Evolutionary conservation across 2,329 filamentous ascomycete species (phyloP), one percentile per base, ranked within the genome.

Genomic region (Chrysoporthe austroafricana): DNA sequence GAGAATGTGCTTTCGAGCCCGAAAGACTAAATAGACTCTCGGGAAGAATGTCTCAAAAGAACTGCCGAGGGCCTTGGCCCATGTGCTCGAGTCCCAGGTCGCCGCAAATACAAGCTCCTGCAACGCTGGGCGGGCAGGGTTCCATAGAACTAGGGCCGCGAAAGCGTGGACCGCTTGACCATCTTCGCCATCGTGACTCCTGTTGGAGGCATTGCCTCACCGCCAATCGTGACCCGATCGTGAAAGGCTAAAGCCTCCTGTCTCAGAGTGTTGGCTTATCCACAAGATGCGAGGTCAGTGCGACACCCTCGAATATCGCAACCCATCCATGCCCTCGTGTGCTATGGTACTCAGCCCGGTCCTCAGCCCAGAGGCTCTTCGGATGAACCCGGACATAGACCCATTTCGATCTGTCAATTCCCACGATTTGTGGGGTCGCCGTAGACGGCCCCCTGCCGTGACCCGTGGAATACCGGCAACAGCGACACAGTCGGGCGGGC

Each of bases 231-330:
- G 50, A 54, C 16, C 21, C 26, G 14, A 54, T 54, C 32, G 50
- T 13, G 50, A 54, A 54, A 34, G 26, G 50, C 50, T 54, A 54
- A 54, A 34, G 50, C 50, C 50, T 54, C 50, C 50, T 54, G 50
- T 54, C 50, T 54, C 50, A 54, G 50, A 54, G 50, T 54, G 50
- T 54, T 32, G 50, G 32, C 26, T 54, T 54, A 54, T 54, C 50
- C 50, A 54, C 50, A 54, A 34, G 50, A 16, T 16, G 50, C 50
- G 50, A 54, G 50, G 50, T 54, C 50, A 54, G 50, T 54, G 50
- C 50, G 50, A 54, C 50, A 54, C 50, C 50, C 50, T 54, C 50
- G 50, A 54, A 54, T 54, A 54, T 54, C 21, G 50, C 26, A 13
- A 16, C 50, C 50, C 50, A 32, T 54, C 50, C 50, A 32, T 32